Conservation (phyloP, 2,329 filamentous ascomycete genomes). For the Sporothrix globosa region DNA sequence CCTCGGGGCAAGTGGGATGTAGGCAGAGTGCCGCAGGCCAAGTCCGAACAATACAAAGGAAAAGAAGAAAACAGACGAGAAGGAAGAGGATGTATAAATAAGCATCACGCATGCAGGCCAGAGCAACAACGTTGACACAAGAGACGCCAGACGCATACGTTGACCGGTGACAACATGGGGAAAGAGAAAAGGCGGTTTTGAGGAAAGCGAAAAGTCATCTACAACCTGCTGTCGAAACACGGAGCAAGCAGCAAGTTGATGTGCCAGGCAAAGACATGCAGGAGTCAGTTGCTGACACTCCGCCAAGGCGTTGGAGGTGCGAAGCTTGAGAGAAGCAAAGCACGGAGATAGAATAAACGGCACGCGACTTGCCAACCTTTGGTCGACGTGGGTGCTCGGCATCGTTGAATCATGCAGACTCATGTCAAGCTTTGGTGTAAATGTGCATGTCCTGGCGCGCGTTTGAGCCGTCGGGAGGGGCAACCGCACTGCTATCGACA, state of each 20-base stretch:
- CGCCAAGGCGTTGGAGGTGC: not conserved
- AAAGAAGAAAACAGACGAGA: constrained; percentile 26
- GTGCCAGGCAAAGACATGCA: not conserved
- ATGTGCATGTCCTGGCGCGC: not conserved
- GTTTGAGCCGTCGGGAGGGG: not conserved
- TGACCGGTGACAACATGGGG: not conserved
- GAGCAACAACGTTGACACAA: constrained; percentile 17
- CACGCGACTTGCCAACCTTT: not conserved
- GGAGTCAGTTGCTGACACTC: not conserved
- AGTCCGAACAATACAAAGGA: constrained; percentile 22
- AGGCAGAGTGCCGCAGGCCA: constrained; percentile 11
- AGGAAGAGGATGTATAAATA: not conserved
- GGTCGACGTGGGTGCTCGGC: not conserved
- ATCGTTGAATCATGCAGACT: not conserved
- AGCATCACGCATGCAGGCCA: constrained; percentile 2
- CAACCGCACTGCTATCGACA: constrained; percentile 6
- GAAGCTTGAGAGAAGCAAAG: not conserved
- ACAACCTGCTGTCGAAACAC: not conserved
- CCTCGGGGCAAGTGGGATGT: not conserved
- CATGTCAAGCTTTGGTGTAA: not conserved
- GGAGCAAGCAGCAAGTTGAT: not conserved
- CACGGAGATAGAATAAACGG: too few relatives aligned
- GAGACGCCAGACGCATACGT: not conserved
- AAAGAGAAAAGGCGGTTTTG: not conserved
- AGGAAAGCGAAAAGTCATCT: not conserved